Evolutionary conservation across 2,329 filamentous ascomycete species (phyloP).

Genomic region (Corniculantispora saksenae): DNA sequence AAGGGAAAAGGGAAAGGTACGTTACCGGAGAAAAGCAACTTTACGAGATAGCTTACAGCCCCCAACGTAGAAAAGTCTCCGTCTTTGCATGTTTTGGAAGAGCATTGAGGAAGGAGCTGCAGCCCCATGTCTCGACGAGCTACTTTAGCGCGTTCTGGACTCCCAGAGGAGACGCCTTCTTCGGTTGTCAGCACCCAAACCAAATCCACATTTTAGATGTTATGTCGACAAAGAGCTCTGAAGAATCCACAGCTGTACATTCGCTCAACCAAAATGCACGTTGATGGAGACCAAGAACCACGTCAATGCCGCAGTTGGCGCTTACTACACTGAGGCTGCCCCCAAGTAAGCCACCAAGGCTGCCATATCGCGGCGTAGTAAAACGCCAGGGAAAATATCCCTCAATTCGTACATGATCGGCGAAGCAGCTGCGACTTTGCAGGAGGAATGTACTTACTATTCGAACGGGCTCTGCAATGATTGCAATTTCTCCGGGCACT

Average conservation of each 20-base stretch:
- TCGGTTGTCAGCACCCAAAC: background rate
- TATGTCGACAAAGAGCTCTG: no score
- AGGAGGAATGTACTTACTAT: background rate
- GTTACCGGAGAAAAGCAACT: no score
- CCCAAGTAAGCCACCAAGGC: background rate
- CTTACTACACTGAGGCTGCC: constrained; percentile 3
- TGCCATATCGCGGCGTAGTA: background rate
- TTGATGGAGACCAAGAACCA: background rate
- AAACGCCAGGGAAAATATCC: background rate
- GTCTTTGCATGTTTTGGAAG: background rate
- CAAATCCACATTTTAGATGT: no score
- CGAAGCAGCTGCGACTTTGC: background rate
- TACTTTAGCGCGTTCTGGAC: background rate
- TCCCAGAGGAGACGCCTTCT: background rate
- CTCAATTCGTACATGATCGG: background rate
- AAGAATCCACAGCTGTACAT: no score
- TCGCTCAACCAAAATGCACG: background rate
- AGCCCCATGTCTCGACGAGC: background rate
- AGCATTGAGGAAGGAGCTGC: background rate
- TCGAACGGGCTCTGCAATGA: background rate
- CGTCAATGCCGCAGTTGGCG: constrained; percentile 5
- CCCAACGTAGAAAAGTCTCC: background rate
- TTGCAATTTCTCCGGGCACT: background rate
- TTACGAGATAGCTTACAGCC: no score
- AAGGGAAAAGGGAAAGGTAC: no score